These are phyloP conservation scores for Lactifluus piperatus DNA, from an alignment of 768 basidiomycete species.

Conservation along the genomic window DNA sequence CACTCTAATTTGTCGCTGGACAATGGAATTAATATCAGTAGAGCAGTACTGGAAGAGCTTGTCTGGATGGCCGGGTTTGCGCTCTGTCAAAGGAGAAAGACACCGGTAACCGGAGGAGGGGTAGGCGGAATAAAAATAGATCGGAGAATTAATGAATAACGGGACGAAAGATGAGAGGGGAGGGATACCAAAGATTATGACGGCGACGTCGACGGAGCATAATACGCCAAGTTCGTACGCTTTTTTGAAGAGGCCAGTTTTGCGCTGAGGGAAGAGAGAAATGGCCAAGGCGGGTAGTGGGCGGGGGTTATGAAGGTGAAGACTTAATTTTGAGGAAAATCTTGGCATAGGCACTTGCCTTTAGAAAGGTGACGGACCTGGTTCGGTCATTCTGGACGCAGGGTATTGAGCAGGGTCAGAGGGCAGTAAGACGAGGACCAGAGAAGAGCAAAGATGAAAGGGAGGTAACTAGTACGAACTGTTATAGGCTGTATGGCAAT, in stretches of 20 bases:
- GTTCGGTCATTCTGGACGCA: conserved; percentile 84
- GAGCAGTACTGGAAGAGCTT: conserved; percentile 83
- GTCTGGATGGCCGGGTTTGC: conserved; percentile 67
- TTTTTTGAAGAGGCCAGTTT: conserved; percentile 87
- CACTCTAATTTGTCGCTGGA: conserved; percentile 57
- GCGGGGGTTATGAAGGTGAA: conserved; percentile 52
- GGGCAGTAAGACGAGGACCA: conserved; percentile 11
- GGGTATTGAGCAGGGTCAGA: conserved; percentile 29
- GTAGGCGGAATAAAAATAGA: conserved; percentile 35
- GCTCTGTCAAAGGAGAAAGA: conserved; percentile 37
- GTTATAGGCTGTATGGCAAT: conserved; percentile 79
- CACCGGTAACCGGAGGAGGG: conserved; percentile 1
- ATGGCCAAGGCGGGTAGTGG: conserved; percentile 17
- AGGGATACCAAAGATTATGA: conserved; percentile 70
- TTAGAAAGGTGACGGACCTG: conserved; percentile 85
- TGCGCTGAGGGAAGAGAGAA: conserved; percentile 44
- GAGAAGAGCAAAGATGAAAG: conserved; percentile 21
- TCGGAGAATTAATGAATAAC: not conserved
- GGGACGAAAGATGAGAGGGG: conserved; percentile 20
- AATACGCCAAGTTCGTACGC: conserved; percentile 87
- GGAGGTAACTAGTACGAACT: conserved; percentile 35
- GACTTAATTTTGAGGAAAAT: conserved; percentile 27
- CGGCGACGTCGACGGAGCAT: conserved; percentile 81
- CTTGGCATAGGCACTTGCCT: conserved; percentile 40
- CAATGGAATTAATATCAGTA: conserved; percentile 56